Conservation (phyloP, 129 eudicot genomes). For the Arctium minus region DNA sequence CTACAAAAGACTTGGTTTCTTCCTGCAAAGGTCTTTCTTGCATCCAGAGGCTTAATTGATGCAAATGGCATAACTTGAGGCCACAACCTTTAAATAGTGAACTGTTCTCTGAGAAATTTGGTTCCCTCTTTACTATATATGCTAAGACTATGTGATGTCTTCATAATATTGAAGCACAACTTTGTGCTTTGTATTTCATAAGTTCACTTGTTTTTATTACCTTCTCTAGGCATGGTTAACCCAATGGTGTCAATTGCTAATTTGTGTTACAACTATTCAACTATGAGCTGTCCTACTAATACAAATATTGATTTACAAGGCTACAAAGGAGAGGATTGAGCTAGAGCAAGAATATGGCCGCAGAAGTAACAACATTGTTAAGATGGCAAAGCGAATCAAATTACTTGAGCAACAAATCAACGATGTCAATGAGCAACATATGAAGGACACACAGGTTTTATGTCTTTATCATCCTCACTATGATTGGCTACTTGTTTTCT, state of each 20-base stretch:
- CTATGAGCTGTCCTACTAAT: constrained; percentile 13
- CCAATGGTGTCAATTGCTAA: not conserved
- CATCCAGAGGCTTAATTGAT: not conserved
- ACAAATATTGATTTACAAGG: constrained; percentile 38
- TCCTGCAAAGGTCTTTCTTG: not conserved
- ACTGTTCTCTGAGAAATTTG: not conserved
- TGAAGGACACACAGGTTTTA: constrained; percentile 70
- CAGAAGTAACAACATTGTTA: constrained; percentile 36
- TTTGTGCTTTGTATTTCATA: not conserved
- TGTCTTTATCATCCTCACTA: not conserved
- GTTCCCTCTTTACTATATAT: not conserved
- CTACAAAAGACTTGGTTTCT: not conserved
- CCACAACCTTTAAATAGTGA: not conserved
- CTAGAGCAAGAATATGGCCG: constrained; percentile 56
- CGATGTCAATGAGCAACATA: constrained; percentile 62
- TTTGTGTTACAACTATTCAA: not conserved
- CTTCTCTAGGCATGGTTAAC: not conserved
- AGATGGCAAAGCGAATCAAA: constrained; percentile 42
- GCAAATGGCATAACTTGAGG: not conserved
- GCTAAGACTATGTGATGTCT: not conserved
- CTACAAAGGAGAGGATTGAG: constrained; percentile 61
- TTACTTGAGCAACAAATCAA: constrained; percentile 62
- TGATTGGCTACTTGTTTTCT: constrained; percentile 3
- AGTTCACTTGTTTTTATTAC: not conserved
- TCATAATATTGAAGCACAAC: not conserved